Evolutionary conservation across 345 rosid species (phyloP).

Genomic region (Brassica cretica): DNA sequence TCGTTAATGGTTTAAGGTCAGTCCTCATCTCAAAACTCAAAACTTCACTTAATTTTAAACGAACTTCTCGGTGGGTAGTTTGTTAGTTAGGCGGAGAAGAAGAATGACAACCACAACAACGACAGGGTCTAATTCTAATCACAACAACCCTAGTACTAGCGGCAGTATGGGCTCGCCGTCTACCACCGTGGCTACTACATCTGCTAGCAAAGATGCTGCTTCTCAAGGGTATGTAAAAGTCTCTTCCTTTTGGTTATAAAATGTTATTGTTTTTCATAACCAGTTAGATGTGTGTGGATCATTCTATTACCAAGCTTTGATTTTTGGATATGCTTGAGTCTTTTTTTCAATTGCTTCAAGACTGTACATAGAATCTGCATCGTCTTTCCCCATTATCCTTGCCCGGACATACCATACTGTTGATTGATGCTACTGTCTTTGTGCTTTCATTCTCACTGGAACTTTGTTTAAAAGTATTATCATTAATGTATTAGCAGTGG

Average conservation of each 20-base stretch:
- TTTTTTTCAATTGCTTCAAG: background rate
- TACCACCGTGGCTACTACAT: slow-evolving; percentile 57
- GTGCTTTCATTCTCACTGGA: background rate
- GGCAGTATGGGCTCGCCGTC: slow-evolving; percentile 96
- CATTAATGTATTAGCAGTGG: slow-evolving; percentile 41
- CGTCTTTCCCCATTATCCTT: background rate
- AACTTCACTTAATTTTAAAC: no score
- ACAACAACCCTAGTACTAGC: slow-evolving; percentile 47
- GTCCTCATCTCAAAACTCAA: no score
- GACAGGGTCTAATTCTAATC: slow-evolving; percentile 50
- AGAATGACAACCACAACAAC: slow-evolving; percentile 40
- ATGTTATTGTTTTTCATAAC: no score
- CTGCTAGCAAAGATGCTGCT: slow-evolving; percentile 83
- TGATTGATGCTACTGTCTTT: background rate
- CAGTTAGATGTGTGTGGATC: slow-evolving; percentile 4
- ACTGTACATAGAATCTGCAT: background rate
- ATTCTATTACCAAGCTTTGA: slow-evolving; percentile 4
- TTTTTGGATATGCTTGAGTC: background rate
- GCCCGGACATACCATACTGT: background rate
- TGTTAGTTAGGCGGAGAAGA: slow-evolving; percentile 16
- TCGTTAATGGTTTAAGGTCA: background rate
- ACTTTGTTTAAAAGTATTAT: background rate
- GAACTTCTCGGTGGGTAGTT: background rate
- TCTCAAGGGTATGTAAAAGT: slow-evolving; percentile 67
- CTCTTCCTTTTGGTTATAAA: background rate